Conservation (phyloP, 1,284 basidiomycete species). For the Apiotrichum domesticum region DNA sequence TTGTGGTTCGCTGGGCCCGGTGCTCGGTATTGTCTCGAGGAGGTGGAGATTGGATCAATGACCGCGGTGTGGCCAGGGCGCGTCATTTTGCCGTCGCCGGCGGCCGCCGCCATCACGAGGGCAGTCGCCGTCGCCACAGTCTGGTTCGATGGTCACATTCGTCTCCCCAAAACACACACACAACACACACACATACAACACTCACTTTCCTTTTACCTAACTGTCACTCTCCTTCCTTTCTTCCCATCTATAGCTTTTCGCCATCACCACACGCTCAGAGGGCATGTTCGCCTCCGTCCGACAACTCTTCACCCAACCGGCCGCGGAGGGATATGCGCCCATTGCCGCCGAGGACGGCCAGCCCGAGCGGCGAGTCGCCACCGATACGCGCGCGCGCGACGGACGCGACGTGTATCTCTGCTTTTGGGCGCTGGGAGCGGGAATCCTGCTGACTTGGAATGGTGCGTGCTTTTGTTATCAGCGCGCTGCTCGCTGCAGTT, state of each 20-base stretch:
- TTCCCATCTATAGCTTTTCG: neutral
- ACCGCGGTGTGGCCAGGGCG: too few relatives aligned
- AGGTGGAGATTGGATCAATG: too few relatives aligned
- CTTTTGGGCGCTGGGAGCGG: slow-evolving; percentile 46
- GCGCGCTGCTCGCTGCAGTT: neutral
- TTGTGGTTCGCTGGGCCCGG: too few relatives aligned
- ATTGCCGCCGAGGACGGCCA: neutral
- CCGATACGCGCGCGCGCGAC: neutral
- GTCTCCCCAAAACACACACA: too few relatives aligned
- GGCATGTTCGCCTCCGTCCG: neutral
- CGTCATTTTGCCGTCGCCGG: too few relatives aligned
- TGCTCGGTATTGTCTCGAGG: too few relatives aligned
- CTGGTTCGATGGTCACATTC: too few relatives aligned
- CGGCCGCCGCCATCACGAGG: too few relatives aligned
- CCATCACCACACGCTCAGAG: neutral
- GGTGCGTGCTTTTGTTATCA: slow-evolving; percentile 28
- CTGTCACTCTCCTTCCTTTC: neutral
- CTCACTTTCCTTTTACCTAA: too few relatives aligned
- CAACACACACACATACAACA: too few relatives aligned
- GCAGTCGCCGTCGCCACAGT: too few relatives aligned
- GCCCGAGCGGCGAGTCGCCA: too few relatives aligned
- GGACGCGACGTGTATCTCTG: slow-evolving; percentile 26
- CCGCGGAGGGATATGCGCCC: neutral
- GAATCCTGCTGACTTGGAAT: slow-evolving; percentile 44
- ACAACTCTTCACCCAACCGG: neutral